Conservation (phyloP, 129 eudicot genomes). For the Centaurea solstitialis region DNA sequence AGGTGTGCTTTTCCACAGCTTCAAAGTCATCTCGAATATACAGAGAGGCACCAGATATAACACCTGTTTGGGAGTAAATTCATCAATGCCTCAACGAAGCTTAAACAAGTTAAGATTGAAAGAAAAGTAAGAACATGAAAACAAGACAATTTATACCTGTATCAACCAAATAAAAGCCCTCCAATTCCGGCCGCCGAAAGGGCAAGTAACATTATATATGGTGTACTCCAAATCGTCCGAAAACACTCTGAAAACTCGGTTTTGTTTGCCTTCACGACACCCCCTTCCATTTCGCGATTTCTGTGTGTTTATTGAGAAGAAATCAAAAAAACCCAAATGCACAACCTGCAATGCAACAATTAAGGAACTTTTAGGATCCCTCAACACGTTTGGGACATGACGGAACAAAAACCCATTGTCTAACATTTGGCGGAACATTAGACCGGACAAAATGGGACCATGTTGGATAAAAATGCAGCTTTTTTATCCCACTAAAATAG, state of each 20-base stretch:
- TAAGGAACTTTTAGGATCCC: neutral
- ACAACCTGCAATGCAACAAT: conserved; percentile 3
- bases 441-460: neutral
- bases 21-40: conserved; percentile 74
- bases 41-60: conserved; percentile 82
- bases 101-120: neutral
- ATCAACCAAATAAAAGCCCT: conserved; percentile 85
- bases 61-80: conserved; percentile 42
- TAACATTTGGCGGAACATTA: too few relatives aligned
- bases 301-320: neutral
- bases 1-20: conserved; percentile 56
- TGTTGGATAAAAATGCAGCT: neutral
- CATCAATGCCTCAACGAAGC: neutral
- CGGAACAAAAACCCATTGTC: too few relatives aligned
- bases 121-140: neutral
- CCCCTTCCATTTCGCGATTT: conserved; percentile 58
- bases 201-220: conserved; percentile 82
- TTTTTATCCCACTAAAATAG: neutral
- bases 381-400: neutral
- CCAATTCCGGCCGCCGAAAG: conserved; percentile 87
- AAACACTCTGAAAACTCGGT: conserved; percentile 73
- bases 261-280: conserved; percentile 37
- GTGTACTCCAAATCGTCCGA: conserved; percentile 51
- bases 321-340: neutral
- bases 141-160: conserved; percentile 42